Evolutionary conservation across 768 basidiomycete genomes (phyloP).

Genomic region (Pleurotus pulmonarius): DNA sequence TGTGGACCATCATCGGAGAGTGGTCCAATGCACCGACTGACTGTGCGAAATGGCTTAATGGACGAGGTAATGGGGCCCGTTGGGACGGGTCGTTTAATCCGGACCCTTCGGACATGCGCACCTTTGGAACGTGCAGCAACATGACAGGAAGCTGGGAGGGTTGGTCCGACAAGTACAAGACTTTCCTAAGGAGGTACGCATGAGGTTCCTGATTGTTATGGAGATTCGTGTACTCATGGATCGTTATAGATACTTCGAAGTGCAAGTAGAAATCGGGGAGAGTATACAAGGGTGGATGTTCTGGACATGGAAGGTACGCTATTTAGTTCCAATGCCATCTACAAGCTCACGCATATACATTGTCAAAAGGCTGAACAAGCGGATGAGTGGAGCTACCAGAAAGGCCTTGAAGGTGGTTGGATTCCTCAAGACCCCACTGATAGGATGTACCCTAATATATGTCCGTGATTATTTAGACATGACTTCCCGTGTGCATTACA

Average conservation of each 20-base stretch:
- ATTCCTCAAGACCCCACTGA: constrained; percentile 70
- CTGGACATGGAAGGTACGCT: constrained; percentile 74
- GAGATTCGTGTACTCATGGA: too few species aligned
- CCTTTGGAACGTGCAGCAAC: constrained; percentile 57
- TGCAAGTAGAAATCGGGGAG: constrained; percentile 74
- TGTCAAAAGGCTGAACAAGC: constrained; percentile 52
- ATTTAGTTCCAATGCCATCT: background rate
- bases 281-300: constrained; percentile 68
- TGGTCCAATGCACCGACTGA: constrained; percentile 75
- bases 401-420: constrained; percentile 73
- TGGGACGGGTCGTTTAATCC: constrained; percentile 59
- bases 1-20: constrained; percentile 80
- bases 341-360: background rate
- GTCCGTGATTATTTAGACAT: constrained; percentile 28
- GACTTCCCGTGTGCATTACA: constrained; percentile 6
- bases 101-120: constrained; percentile 32
- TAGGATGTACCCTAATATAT: constrained; percentile 61
- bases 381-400: constrained; percentile 76
- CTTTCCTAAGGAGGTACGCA: constrained; percentile 56
- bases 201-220: background rate
- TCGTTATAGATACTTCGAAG: constrained; percentile 65
- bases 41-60: constrained; percentile 79
- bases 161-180: constrained; percentile 62
- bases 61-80: constrained; percentile 63
- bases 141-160: constrained; percentile 56